Base-by-base conservation (phyloP, 768 basidiomycete species). In the Lactarius indigo region DNA sequence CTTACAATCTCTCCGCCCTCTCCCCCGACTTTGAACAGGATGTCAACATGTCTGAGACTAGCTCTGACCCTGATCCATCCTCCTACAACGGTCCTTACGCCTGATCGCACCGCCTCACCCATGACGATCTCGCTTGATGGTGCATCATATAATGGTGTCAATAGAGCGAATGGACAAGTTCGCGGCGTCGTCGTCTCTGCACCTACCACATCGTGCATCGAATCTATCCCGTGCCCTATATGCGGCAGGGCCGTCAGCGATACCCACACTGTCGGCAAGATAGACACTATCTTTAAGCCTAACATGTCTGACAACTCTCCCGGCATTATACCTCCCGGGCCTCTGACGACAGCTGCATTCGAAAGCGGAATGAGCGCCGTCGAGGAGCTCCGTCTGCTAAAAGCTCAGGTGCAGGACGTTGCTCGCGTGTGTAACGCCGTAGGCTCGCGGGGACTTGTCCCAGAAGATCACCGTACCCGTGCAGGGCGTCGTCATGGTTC, bases 351-450 rank as follows among this genome's bases (percentile, higher is more conserved):
- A 26, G 84, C 84, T 0, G 83, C 83, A 0, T 80, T 79, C 47
- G 83, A 85, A 73, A 80, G 81, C 64, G 84, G 84, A 31, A 81
- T 87, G 81, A 84, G 82, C 63, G 85, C 85, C 20, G 84, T 86
- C 6, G 86, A 90, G 73, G 90, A 93, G 75, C 81, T 93, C 23
- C 83, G 82, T 70, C 76, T 91, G 42, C 83, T 93, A 63, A 90
- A 90, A 73, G 89, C 89, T 28, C 91, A 92, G 76, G 90, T 93
- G 0, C 87, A 91, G 77, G 85, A 69, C 52, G 81, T 84, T 63
- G 81, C 82, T 8, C 72, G 83, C 15, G 83, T 84, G 39, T 84
- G 83, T 71, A 81, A 82, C 72, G 82, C 82, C 50, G 82, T 83
- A n/a, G 56, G 83, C 82, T 1, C 74, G 75, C 30, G 82, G 83